phyloP scores from a whole-genome alignment of 768 basidiomycete species.

The Podaxis pistillaris region DNA sequence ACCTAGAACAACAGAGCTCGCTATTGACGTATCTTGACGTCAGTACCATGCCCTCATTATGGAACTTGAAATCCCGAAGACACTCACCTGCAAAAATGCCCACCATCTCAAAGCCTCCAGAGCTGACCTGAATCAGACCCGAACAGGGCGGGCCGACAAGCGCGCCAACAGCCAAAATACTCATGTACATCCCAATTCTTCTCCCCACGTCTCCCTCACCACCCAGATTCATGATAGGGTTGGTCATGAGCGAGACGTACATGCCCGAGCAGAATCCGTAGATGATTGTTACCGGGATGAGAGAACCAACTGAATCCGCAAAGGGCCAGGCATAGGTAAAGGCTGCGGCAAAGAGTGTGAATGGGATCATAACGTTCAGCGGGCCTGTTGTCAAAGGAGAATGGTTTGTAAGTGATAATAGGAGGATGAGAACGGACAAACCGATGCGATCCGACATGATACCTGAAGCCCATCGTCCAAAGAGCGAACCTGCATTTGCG shows the following conservation, averaged over 20 bases:
- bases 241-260: conserved; percentile 53
- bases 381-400: conserved; percentile 39
- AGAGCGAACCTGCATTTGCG: conserved; percentile 61
- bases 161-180: conserved; percentile 58
- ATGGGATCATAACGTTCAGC: conserved; percentile 68
- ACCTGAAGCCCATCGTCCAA: conserved; percentile 60
- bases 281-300: conserved; percentile 53
- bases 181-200: conserved; percentile 63
- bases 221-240: conserved; percentile 64
- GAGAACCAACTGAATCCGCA: conserved; percentile 37
- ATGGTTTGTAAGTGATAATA: not conserved
- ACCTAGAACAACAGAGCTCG: conserved; percentile 25
- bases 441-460: conserved; percentile 54
- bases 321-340: conserved; percentile 75
- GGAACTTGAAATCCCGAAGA: not conserved
- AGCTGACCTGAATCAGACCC: conserved; percentile 58
- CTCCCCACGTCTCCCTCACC: conserved; percentile 59
- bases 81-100: conserved; percentile 54
- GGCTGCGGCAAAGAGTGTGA: conserved; percentile 51
- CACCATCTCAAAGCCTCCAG: conserved; percentile 51
- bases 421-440: conserved; percentile 21
- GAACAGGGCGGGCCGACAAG: conserved; percentile 73
- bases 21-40: conserved; percentile 13
- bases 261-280: conserved; percentile 73
- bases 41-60: not conserved